phyloP scores from a whole-genome alignment of 345 rosid genomes.

The Clarkia xantiana region DNA sequence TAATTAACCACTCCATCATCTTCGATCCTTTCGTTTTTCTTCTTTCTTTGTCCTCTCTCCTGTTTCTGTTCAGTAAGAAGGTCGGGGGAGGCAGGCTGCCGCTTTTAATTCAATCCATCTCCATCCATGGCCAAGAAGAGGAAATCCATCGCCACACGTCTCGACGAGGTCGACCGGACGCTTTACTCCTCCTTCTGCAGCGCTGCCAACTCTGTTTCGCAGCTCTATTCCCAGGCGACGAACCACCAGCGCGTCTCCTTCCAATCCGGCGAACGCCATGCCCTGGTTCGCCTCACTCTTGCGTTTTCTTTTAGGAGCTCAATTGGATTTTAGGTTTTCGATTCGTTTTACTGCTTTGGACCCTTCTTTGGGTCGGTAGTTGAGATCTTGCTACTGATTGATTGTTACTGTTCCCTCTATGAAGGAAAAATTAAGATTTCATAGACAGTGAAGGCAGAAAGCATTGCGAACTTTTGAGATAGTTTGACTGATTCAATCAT shows the following conservation, averaged over 20 bases:
- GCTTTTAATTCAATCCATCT: background rate
- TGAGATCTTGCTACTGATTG: no score
- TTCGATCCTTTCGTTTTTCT: no score
- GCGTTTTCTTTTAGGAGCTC: constrained; percentile 1
- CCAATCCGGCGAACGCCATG: constrained; percentile 74
- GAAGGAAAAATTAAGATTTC: no score
- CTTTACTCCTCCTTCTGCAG: constrained; percentile 76
- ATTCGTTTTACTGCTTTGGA: no score
- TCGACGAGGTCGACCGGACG: constrained; percentile 89
- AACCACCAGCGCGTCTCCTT: constrained; percentile 61
- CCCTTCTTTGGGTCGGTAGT: background rate
- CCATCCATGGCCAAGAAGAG: constrained; percentile 71
- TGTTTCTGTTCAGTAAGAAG: no score
- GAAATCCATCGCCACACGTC: constrained; percentile 63
- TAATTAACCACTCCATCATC: constrained; percentile 1
- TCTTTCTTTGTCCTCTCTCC: no score
- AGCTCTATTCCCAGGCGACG: constrained; percentile 78
- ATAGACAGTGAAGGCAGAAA: no score
- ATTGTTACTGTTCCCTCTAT: no score
- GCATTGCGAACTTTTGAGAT: no score
- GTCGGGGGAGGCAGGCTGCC: background rate
- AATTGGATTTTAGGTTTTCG: background rate
- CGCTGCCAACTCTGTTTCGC: constrained; percentile 91
- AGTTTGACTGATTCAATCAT: no score
- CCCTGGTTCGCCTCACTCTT: constrained; percentile 25